These are phyloP conservation scores for Jatropha curcas DNA, from an alignment of 345 rosid genomes.

Conservation along the genomic window DNA sequence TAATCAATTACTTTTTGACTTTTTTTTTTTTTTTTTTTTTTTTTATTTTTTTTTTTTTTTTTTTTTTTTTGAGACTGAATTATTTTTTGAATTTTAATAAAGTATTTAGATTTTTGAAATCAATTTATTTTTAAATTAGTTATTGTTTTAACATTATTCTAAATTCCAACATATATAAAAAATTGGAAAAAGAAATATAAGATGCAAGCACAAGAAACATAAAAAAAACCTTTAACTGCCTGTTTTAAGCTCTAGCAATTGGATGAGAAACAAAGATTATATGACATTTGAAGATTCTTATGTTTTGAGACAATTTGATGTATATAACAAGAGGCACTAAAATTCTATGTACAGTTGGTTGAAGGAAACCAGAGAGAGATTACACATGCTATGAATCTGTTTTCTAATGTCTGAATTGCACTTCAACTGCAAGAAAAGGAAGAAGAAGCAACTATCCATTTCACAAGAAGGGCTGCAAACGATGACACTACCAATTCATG, in stretches of 20 bases:
- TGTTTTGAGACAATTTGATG: background rate
- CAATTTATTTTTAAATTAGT: too few relatives aligned
- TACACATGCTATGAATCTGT: slow-evolving; percentile 14
- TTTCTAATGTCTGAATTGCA: background rate
- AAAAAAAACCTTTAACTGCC: background rate
- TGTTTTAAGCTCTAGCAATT: background rate
- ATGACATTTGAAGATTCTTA: background rate
- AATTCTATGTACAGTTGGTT: slow-evolving; percentile 23
- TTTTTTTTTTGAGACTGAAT: too few relatives aligned
- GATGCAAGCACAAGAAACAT: background rate
- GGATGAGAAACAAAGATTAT: background rate
- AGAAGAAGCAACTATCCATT: background rate
- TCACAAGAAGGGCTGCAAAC: background rate
- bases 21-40: too few relatives aligned
- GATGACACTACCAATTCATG: slow-evolving; percentile 7
- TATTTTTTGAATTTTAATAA: too few relatives aligned
- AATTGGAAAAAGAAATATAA: too few relatives aligned
- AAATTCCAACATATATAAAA: too few relatives aligned
- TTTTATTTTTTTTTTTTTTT: too few relatives aligned
- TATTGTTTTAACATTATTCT: too few relatives aligned
- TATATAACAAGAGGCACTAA: background rate
- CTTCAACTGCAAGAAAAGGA: background rate
- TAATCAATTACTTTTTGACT: too few relatives aligned
- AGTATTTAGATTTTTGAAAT: too few relatives aligned
- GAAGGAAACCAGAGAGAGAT: slow-evolving; percentile 1